Evolutionary conservation across 1,139 yeast species (phyloP), one percentile per base, ranked within the genome.

Genomic region (Wickerhamomyces sp.): DNA sequence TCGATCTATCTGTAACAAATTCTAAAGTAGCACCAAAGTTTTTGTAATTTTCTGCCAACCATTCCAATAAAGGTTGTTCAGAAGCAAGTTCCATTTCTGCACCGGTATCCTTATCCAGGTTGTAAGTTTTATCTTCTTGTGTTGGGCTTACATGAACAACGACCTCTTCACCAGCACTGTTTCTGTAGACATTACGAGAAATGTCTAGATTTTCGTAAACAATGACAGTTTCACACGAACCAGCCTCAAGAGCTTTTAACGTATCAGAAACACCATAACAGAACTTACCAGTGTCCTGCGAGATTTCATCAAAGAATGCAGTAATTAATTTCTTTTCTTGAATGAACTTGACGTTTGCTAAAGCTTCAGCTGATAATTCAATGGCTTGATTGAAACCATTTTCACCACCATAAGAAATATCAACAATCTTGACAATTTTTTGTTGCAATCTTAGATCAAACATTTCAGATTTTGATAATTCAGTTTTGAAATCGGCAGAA

Each of bases 361-460:
- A 78, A 27, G 99, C 87, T 73, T 93, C 99, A 37, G 97, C 96
- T 30, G 97, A 86, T 56, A 93, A 76, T 69, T 93, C 99, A 62
- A 93, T 93, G 44, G 99, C 99, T 73, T 93, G 99, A 73, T 93
- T 93, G 76, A 93, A 93, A 43, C 99, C 99, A 67, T 93, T 93
- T 71, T 93, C 99, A 62, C 99, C 99, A 68, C 99, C 99, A 64
- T 93, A 93, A 3, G 98, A 91, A 46, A 93, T 87, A 75, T 93
- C 99, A 47, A 94, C 99, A 65, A 90, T 79, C 69, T 90, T 89
- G 51, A 93, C 78, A 59, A 93, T 84, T 71, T 90, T 91, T 42
- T 87, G 84, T 59, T 79, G 89, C 64, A 93, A 78, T 72, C 99
- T 87, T 59, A 72, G 73, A 67, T 93, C 99, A 65, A 93, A 91